These are phyloP conservation scores for Solanum chilense DNA, from an alignment of 257 asterid species.

Conservation along the genomic window DNA sequence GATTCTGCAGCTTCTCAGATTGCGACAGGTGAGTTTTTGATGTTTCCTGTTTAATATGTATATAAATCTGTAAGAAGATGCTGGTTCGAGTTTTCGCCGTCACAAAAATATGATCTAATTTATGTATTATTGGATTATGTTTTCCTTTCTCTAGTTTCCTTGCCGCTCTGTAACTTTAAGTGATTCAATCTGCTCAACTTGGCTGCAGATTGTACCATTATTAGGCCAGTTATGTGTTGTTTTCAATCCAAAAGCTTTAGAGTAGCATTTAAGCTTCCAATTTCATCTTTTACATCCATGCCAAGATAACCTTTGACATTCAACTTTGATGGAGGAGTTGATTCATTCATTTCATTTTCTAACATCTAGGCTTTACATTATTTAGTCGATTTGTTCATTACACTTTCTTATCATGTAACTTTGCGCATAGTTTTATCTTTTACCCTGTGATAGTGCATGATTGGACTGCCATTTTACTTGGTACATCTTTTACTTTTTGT, in stretches of 20 bases:
- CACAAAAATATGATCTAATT: not conserved
- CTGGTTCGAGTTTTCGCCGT: not conserved
- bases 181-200: not conserved
- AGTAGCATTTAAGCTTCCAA: not conserved
- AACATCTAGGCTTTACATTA: not conserved
- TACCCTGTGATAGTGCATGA: not conserved
- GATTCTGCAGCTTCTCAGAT: conserved; percentile 54
- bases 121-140: not conserved
- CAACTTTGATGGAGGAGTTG: not conserved
- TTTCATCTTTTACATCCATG: not conserved
- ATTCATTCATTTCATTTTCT: not conserved
- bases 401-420: not conserved
- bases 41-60: not conserved
- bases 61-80: not conserved
- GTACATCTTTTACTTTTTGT: not conserved
- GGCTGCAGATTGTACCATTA: not conserved
- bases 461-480: not conserved
- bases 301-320: not conserved
- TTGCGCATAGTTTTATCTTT: not conserved
- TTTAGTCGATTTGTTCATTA: not conserved
- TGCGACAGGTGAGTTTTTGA: conserved; percentile 39
- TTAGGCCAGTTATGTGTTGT: not conserved
- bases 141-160: not conserved
- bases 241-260: not conserved
- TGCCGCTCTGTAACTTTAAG: not conserved